Percentiles rank a stretch among this genome's conserved stretches.
Evolutionary conservation across 2,329 filamentous ascomycete genomes (phyloP).

Genomic region (Penicillium sp.): DNA sequence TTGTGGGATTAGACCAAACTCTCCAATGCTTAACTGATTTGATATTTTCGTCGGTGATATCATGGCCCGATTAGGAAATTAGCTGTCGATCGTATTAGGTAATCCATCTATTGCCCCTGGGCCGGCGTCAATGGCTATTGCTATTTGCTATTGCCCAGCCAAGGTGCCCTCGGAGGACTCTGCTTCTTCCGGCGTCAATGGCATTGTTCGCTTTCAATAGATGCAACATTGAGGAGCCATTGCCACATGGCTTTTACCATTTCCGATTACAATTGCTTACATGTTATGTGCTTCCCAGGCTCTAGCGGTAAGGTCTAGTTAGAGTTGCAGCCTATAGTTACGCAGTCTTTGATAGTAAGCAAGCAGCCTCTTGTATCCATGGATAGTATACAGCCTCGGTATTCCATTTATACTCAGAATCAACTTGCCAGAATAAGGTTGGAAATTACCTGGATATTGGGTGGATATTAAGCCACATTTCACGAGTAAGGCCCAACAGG

Average conservation of each 20-base stretch:
- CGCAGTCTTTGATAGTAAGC: too few relatives aligned
- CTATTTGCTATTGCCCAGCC: too few relatives aligned
- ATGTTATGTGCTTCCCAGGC: neutral
- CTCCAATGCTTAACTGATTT: neutral
- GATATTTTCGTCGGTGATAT: neutral
- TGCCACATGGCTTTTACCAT: neutral
- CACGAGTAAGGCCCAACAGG: neutral
- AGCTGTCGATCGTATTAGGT: conserved; percentile 1
- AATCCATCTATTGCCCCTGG: neutral
- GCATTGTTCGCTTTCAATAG: neutral
- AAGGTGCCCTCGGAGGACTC: neutral
- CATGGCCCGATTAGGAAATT: neutral
- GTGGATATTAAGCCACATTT: neutral
- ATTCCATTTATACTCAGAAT: neutral
- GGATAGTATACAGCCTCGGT: too few relatives aligned
- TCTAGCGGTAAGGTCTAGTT: neutral
- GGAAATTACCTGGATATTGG: neutral
- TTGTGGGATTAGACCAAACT: neutral
- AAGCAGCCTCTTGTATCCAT: neutral
- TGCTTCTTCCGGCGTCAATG: neutral
- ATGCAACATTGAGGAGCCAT: neutral
- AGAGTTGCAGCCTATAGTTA: neutral
- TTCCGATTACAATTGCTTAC: neutral
- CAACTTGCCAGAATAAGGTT: neutral
- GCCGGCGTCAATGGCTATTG: too few relatives aligned